Base-by-base conservation (phyloP, 1,139 yeast genomes). In the Taiozyma sp. region DNA sequence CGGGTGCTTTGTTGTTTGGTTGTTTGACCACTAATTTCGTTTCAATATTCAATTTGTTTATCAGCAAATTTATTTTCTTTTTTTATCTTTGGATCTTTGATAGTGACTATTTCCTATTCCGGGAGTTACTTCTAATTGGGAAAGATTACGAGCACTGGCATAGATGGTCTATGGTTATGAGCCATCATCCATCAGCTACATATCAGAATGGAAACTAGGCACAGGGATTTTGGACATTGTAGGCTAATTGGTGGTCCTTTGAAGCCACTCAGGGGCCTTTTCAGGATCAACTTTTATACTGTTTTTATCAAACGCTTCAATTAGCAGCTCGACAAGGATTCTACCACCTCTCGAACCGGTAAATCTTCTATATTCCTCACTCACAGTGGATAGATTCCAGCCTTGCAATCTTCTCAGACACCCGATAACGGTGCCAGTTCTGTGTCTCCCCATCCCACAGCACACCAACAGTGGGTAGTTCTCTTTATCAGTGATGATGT, bases 401-500 rank as follows among this genome's bases (percentile, higher is more conserved):
- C 95, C 93, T 72, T 91, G 97, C 30, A 93, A 70, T 55, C 96
- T 76, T 56, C 99, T 73, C 47, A 93, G 72, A 67, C 98, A 93
- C 1, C 99, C 99, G 51, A 93, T 81, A 3, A 93, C 96, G 0
- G 97, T 90, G 0, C 99, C 99, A 0, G 97, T 90, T 54, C 98
- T 76, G 67, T 93, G 98, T 58, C 98, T 74, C 0, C 99, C 99
- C 98, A 91, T 91, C 13, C 97, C 97, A 63, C 98, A 93, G 68
- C 98, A 91, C 8, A 90, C 93, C 47, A 93, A 71, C 55, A 91
- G 62, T 0, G 99, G 98, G 62, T 88, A 88, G 64, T 84, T 81
- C n/a, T 79, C 76, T 56, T 76, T 76, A 61, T 88, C 79, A 49
- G 85, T 79, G 39, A 91, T 84, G 44, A 89, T 75, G 57, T 85